Evolutionary conservation across 1,284 basidiomycete genomes (phyloP).

Genomic region (Marasmius oreades): DNA sequence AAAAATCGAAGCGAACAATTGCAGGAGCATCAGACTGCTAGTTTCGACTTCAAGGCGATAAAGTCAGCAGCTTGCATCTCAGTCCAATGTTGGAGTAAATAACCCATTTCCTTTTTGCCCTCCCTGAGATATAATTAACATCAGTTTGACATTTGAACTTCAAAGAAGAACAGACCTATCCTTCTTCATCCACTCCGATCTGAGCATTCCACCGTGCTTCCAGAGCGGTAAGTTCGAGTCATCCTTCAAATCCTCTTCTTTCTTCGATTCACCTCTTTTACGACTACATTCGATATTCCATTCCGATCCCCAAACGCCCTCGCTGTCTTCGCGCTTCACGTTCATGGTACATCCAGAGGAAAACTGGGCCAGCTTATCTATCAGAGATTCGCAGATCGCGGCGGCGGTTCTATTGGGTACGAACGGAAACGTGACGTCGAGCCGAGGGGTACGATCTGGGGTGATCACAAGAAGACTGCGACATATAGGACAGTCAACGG

Average conservation of each 20-base stretch:
- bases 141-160: conserved; percentile 4
- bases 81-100: conserved; percentile 42
- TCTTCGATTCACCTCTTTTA: conserved; percentile 33
- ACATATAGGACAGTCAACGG: conserved; percentile 64
- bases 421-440: conserved; percentile 53
- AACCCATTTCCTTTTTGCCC: conserved; percentile 48
- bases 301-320: conserved; percentile 26
- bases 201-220: conserved; percentile 42
- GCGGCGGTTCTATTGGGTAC: conserved; percentile 56
- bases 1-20: background rate
- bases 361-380: conserved; percentile 39
- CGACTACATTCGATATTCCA: conserved; percentile 19
- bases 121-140: conserved; percentile 28
- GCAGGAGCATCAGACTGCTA: conserved; percentile 40
- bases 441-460: conserved; percentile 45
- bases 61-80: conserved; percentile 45
- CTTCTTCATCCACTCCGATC: conserved; percentile 49
- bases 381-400: conserved; percentile 41
- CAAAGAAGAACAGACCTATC: conserved; percentile 36
- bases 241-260: conserved; percentile 29
- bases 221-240: conserved; percentile 37
- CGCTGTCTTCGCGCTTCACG: conserved; percentile 38
- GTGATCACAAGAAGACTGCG: conserved; percentile 48
- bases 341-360: conserved; percentile 28
- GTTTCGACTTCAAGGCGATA: conserved; percentile 43